Evolutionary conservation across 371 early-diverging fungal species (phyloP).

Genomic region (Rhizopus arrhizus): DNA sequence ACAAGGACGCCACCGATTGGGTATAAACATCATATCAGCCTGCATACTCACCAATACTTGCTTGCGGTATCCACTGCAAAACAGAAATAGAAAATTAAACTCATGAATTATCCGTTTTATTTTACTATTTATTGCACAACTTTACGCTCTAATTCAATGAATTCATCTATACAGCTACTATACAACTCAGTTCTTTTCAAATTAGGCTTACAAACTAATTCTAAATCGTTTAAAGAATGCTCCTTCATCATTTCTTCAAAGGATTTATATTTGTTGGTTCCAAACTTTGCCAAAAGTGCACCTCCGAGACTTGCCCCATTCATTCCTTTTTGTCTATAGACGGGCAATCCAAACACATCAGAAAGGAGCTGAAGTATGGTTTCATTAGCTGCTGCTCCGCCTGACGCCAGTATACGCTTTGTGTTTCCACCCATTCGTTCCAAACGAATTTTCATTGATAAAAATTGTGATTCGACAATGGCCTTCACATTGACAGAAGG

Average conservation of each 20-base stretch:
- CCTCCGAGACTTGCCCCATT: constrained; percentile 56
- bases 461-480: constrained; percentile 74
- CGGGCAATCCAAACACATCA: constrained; percentile 71
- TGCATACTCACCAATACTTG: too few species aligned
- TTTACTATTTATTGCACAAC: constrained; percentile 14
- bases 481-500: constrained; percentile 57
- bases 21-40: too few species aligned
- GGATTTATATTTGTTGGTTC: constrained; percentile 8
- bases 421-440: constrained; percentile 38
- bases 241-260: constrained; percentile 46
- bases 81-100: too few species aligned
- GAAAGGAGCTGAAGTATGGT: constrained; percentile 63
- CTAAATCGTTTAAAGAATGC: constrained; percentile 26
- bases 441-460: constrained; percentile 69
- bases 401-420: constrained; percentile 66
- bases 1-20: too few species aligned
- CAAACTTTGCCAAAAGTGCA: constrained; percentile 49
- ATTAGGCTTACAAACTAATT: constrained; percentile 38
- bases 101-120: too few species aligned
- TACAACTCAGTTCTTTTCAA: constrained; percentile 19
- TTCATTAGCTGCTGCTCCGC: constrained; percentile 74
- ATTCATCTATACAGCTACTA: constrained; percentile 6
- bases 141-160: constrained; percentile 16
- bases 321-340: constrained; percentile 55
- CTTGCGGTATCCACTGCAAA: too few species aligned